phyloP scores from a whole-genome alignment of 306 rosid genomes.

The Lathyrus oleraceus region DNA sequence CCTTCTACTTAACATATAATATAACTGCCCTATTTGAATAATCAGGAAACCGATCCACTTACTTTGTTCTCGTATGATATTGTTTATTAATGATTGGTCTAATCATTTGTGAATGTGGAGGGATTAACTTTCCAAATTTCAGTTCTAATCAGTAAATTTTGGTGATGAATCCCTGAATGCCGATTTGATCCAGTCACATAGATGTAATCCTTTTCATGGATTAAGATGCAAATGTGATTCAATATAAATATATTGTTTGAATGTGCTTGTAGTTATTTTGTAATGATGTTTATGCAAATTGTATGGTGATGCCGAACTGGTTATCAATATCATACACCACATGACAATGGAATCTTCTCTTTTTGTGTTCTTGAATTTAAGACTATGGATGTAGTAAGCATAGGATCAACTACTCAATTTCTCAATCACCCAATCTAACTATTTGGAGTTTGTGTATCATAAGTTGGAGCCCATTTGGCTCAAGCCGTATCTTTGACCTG shows the following conservation, averaged over 20 bases:
- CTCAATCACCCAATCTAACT: slow-evolving; percentile 3
- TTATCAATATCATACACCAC: slow-evolving; percentile 22
- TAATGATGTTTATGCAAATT: not conserved
- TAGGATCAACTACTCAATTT: slow-evolving; percentile 12
- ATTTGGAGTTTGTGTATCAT: not conserved
- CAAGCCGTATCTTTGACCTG: not conserved
- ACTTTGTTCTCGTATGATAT: not conserved
- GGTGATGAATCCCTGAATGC: not conserved
- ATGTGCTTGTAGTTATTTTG: slow-evolving; percentile 9
- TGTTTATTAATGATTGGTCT: not conserved
- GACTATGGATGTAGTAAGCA: not conserved
- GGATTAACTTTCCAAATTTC: slow-evolving; percentile 12
- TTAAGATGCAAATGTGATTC: not conserved
- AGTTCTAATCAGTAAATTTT: not conserved
- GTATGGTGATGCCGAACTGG: not conserved
- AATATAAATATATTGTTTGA: not conserved
- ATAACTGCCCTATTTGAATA: not conserved
- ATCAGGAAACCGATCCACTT: not conserved
- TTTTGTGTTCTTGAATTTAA: not conserved
- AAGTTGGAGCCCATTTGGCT: not conserved
- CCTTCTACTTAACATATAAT: too few relatives aligned
- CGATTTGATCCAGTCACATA: not conserved
- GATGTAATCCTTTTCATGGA: not conserved
- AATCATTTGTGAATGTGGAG: not conserved
- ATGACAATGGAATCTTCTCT: slow-evolving; percentile 14